Conservation (phyloP, 2,329 filamentous ascomycete species). For the Nigrospora oryzae region DNA sequence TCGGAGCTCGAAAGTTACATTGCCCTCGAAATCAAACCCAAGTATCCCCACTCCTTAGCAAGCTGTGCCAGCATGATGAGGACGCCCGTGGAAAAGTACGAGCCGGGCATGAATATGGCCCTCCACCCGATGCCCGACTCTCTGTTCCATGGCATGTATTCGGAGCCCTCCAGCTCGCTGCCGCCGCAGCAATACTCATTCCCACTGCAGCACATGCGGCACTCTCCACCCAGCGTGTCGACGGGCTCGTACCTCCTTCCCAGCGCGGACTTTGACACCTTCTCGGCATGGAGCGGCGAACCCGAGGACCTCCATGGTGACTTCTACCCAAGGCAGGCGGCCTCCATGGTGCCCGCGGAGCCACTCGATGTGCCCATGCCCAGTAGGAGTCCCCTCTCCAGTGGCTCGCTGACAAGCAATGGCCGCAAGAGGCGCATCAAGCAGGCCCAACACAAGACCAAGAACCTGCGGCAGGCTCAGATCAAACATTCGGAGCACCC, state of each 20-base stretch:
- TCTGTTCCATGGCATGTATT: slow-evolving; percentile 6
- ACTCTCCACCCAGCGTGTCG: no score
- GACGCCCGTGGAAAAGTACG: slow-evolving; percentile 14
- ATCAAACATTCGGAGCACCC: background rate
- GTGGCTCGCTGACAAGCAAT: no score
- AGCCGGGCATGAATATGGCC: slow-evolving; percentile 11
- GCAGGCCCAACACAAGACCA: background rate
- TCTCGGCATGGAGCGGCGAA: no score
- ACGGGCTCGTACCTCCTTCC: no score
- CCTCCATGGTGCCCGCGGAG: no score
- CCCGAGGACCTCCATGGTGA: no score
- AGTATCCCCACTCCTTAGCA: slow-evolving; percentile 2
- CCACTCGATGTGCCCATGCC: no score
- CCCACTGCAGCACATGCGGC: background rate
- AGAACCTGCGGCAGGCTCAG: background rate
- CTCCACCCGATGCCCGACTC: slow-evolving; percentile 8
- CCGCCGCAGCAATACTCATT: slow-evolving; percentile 8
- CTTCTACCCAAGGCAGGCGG: no score
- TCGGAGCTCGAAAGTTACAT: slow-evolving; percentile 20
- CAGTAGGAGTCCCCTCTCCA: no score
- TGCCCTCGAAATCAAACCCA: slow-evolving; percentile 6
- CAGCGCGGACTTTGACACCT: no score
- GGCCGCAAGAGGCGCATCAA: no score
- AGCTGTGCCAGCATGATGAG: slow-evolving; percentile 9
- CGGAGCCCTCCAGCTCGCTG: slow-evolving; percentile 9